Percentiles rank a stretch among this genome's conserved stretches.
Evolutionary conservation across 2,329 filamentous ascomycete genomes (phyloP).

Genomic region (Scopulariopsis brevicaulis): DNA sequence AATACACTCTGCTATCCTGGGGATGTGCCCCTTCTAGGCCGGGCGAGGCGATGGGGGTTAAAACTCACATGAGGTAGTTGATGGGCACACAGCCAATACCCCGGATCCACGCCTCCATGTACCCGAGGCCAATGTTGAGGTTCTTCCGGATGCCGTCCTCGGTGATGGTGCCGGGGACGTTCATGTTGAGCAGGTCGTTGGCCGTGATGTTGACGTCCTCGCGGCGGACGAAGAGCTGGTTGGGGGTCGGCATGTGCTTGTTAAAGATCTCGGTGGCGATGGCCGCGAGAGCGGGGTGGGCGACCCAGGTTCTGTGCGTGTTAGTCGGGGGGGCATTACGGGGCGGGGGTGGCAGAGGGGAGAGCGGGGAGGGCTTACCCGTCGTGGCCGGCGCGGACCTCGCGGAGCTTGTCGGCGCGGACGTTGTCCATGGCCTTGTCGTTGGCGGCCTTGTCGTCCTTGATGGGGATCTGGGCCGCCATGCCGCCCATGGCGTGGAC

Average conservation of each 20-base stretch:
- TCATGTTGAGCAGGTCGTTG: constrained; percentile 96
- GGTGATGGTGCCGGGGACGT: constrained; percentile 83
- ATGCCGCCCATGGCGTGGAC: constrained; percentile 99
- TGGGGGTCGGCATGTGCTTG: constrained; percentile 95
- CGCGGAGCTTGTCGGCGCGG: constrained; percentile 88
- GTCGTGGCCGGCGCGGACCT: constrained; percentile 91
- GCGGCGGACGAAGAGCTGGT: constrained; percentile 84
- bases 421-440: constrained; percentile 91
- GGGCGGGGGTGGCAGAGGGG: not conserved
- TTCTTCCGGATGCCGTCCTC: constrained; percentile 97
- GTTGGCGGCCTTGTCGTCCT: constrained; percentile 83
- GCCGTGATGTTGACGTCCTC: constrained; percentile 79
- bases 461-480: constrained; percentile 98
- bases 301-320: constrained; percentile 66
- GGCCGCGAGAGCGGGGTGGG: constrained; percentile 79
- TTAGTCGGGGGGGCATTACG: not conserved
- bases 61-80: constrained; percentile 73
- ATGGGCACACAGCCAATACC: constrained; percentile 94
- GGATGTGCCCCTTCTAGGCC: not conserved
- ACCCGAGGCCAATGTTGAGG: constrained; percentile 87
- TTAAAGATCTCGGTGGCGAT: constrained; percentile 94
- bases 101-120: constrained; percentile 98
- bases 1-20: not conserved
- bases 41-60: not conserved
- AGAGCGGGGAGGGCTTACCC: constrained; percentile 25